A percentile compares a stretch with the other conserved stretches of the same genome.
Conservation (phyloP, 352 stramenopile species). For the Pythium chondricola region DNA sequence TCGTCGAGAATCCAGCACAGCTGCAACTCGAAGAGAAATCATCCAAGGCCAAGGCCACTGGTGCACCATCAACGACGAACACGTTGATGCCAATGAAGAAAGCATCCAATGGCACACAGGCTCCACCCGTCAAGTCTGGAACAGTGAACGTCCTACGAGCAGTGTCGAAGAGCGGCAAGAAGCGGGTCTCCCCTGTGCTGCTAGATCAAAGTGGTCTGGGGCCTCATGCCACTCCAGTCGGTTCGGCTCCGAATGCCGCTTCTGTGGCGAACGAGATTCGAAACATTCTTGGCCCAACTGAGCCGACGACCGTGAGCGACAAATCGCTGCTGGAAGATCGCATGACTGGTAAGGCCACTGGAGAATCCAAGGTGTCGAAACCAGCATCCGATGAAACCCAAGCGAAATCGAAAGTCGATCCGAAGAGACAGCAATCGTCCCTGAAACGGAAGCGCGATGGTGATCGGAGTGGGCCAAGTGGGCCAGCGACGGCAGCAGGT, state of each 20-base stretch:
- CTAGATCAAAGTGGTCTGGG: slow-evolving; percentile 22
- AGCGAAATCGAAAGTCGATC: slow-evolving; percentile 3
- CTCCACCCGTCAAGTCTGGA: slow-evolving; percentile 6
- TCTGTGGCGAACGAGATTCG: slow-evolving; percentile 77
- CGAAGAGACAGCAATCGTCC: slow-evolving; percentile 15
- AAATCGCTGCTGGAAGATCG: slow-evolving; percentile 48
- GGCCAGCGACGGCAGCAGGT: slow-evolving; percentile 12
- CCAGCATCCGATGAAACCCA: neutral
- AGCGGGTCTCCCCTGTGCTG: slow-evolving; percentile 52
- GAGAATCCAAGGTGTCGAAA: no score
- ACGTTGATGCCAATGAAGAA: slow-evolving; percentile 67
- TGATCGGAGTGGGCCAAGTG: slow-evolving; percentile 20
- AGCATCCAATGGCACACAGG: slow-evolving; percentile 5
- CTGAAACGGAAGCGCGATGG: slow-evolving; percentile 69
- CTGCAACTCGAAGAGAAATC: slow-evolving; percentile 71
- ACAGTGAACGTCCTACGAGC: slow-evolving; percentile 29
- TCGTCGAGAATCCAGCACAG: slow-evolving; percentile 78
- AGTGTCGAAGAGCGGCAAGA: slow-evolving; percentile 46
- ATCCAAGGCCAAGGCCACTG: slow-evolving; percentile 13
- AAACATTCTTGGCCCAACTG: slow-evolving; percentile 61
- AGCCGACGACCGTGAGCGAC: slow-evolving; percentile 46
- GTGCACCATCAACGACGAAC: slow-evolving; percentile 13
- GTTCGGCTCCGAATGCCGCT: slow-evolving; percentile 29
- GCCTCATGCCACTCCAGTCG: neutral
- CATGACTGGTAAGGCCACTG: slow-evolving; percentile 31